Conservation (phyloP, 208 protist genomes). For the Trichomonas gallinae region DNA sequence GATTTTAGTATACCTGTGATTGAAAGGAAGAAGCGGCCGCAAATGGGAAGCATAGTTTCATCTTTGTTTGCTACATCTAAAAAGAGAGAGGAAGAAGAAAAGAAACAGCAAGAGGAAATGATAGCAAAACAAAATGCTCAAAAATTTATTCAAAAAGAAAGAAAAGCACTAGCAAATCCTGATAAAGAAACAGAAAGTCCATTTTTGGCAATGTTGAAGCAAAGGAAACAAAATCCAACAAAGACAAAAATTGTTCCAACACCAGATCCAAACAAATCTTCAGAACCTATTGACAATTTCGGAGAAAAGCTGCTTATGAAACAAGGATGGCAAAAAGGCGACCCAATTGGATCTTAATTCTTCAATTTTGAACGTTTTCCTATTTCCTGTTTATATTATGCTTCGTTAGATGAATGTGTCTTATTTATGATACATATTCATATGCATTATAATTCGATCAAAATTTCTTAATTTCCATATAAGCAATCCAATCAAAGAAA, state of each 20-base stretch:
- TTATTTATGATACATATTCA: too few species aligned
- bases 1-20: background rate
- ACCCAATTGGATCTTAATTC: background rate
- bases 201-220: background rate
- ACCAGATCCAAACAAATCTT: background rate
- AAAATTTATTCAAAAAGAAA: background rate
- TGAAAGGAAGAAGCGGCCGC: background rate
- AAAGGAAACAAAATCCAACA: background rate
- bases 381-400: too few species aligned
- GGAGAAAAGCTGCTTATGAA: background rate
- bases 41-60: background rate
- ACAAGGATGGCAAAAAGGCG: background rate
- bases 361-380: too few species aligned
- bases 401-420: too few species aligned
- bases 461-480: too few species aligned
- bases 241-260: background rate
- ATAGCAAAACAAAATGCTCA: background rate
- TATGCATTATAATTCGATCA: too few species aligned
- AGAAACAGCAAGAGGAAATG: background rate
- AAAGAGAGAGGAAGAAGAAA: background rate
- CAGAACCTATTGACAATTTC: background rate
- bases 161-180: background rate
- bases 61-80: background rate
- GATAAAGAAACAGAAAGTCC: background rate
- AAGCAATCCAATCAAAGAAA: too few species aligned